Base-by-base conservation (phyloP, 2,329 filamentous ascomycete genomes). In the Fusarium udum region DNA sequence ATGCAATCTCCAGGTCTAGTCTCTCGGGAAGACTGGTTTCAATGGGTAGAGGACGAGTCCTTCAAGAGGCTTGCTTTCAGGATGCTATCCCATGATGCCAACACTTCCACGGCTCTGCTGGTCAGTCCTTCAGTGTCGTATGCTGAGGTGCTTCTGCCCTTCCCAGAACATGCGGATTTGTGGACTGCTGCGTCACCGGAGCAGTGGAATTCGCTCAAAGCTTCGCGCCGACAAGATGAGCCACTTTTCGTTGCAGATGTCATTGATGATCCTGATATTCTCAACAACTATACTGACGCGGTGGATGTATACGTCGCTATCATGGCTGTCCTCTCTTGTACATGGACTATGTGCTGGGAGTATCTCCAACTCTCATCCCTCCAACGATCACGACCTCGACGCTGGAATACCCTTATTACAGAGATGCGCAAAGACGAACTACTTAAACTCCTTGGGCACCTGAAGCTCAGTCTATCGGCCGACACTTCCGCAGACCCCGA, bases 81-180 rank as follows among this genome's bases (percentile, higher is more conserved):
- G 15, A 59, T 79, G n/a, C 63, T 81, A 1, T 69, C 71, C 1
- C 79, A 82, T 31, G 80, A 81, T 22, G 75, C 79, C 12, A 71
- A 80, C n/a, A 67, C 73, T 0, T 82, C 80, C 2, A 75, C 78
- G 31, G 75, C 75, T 3, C 67, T 82, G 4, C 62, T 81, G 36
- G 75, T 78, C 8, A 78, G 77, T 6, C 78, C 80, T 0, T 63
- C 79, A 0, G 61, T 82, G 1, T 81, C 80, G 0, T 82, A 81
- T 26, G 79, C 80, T 0, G 80, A 82, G 61, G 49, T 80, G 5
- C 70, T 74, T 5, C 57, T 81, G 1, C 72, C 77, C 1, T 62
- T 81, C 1, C 79, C 78, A 0, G 70, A 67, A 7, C 64, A 74
- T 4, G 40, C 48, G 18, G 75, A 78, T 11, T 20, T 77, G 7